These are phyloP conservation scores for Calonectria hongkongensis DNA, from an alignment of 2,329 filamentous ascomycete species.

Conservation along the genomic window DNA sequence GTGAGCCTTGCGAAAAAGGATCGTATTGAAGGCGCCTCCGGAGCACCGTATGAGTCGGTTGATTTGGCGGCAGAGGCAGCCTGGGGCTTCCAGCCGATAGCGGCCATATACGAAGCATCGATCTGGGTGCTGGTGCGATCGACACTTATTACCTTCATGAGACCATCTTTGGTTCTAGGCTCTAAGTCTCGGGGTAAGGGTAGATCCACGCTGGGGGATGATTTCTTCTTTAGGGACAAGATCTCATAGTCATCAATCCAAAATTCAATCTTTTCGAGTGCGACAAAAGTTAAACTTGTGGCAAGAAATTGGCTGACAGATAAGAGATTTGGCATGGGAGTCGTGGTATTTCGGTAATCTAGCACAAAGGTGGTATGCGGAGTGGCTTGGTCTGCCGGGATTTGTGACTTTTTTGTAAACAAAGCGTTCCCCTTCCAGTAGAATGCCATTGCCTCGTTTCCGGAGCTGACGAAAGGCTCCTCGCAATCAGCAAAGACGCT, in stretches of 20 bases:
- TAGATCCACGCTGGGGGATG: conserved; percentile 84
- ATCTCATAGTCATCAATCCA: conserved; percentile 93
- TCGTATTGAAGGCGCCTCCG: conserved; percentile 77
- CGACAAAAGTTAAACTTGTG: conserved; percentile 96
- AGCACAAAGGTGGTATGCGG: conserved; percentile 93
- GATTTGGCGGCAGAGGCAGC: conserved; percentile 64
- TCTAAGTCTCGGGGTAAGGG: conserved; percentile 86
- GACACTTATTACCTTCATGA: conserved; percentile 91
- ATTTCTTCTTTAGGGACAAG: conserved; percentile 87
- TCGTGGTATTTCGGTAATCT: conserved; percentile 92
- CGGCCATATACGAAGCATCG: conserved; percentile 91
- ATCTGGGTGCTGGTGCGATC: conserved; percentile 93
- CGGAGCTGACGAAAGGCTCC: conserved; percentile 96
- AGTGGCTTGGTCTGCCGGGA: conserved; percentile 80
- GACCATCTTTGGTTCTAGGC: conserved; percentile 86
- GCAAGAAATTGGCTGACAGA: conserved; percentile 94
- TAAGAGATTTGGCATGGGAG: conserved; percentile 89
- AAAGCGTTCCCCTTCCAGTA: conserved; percentile 99
- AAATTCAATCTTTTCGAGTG: conserved; percentile 89
- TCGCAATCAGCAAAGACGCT: conserved; percentile 99
- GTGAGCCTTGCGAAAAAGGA: conserved; percentile 90
- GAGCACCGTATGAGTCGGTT: conserved; percentile 69
- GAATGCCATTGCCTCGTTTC: conserved; percentile 95
- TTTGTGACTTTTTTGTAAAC: conserved; percentile 89
- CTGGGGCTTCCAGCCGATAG: conserved; percentile 87